Evolutionary conservation across 495 filamentous ascomycete species (phyloP).

Genomic region (Lophium mytilinum): DNA sequence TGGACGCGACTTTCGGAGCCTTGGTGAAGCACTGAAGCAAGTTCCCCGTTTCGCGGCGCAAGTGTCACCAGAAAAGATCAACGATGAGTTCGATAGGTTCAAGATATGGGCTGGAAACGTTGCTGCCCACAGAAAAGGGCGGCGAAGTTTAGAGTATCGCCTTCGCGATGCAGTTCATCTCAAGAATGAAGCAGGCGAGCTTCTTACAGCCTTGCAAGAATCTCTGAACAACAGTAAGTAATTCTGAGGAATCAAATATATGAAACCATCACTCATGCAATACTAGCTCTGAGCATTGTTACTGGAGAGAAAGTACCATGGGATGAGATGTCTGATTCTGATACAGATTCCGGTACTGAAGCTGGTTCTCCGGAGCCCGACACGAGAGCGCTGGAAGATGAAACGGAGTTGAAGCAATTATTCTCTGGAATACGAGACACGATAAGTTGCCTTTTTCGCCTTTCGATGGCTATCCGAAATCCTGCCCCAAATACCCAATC

Average conservation of each 20-base stretch:
- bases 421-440: conserved; percentile 21
- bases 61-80: neutral
- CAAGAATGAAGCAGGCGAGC: conserved; percentile 6
- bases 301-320: conserved; percentile 7
- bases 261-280: neutral
- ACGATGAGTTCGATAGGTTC: conserved; percentile 15
- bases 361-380: conserved; percentile 4
- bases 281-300: conserved; percentile 1
- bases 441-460: conserved; percentile 29
- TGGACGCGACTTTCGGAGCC: conserved; percentile 5
- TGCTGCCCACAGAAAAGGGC: conserved; percentile 14
- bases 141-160: conserved; percentile 12
- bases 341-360: conserved; percentile 5
- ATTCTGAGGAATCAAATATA: neutral
- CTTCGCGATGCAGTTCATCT: conserved; percentile 12
- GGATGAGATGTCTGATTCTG: conserved; percentile 14
- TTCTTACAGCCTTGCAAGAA: conserved; percentile 11
- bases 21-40: neutral
- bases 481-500: conserved; percentile 33
- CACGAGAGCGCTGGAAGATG: neutral
- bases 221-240: neutral
- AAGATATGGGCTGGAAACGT: conserved; percentile 21
- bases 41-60: conserved; percentile 1
- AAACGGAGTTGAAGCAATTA: conserved; percentile 20
- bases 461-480: conserved; percentile 32